A percentile compares a stretch with the other conserved stretches of the same genome.
phyloP scores from a whole-genome alignment of 192 early-diverging fungal genomes.

The Chytriomyces sp. region DNA sequence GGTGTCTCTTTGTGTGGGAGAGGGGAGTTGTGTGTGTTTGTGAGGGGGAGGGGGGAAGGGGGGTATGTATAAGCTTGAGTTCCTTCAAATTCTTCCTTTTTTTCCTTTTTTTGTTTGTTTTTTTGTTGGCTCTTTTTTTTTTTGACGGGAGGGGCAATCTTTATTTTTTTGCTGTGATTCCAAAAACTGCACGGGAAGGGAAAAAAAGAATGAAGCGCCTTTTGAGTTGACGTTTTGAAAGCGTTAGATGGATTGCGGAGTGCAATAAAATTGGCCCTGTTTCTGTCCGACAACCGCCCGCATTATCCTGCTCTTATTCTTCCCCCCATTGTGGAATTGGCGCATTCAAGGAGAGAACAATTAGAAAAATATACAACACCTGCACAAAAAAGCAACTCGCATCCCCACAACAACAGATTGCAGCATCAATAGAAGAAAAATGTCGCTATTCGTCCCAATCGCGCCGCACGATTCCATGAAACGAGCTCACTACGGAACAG shows the following conservation, averaged over 20 bases:
- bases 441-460: conserved; percentile 6
- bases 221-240: neutral
- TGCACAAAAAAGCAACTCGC: neutral
- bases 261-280: too few relatives aligned
- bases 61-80: neutral
- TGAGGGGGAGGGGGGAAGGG: neutral
- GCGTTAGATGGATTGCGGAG: neutral
- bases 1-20: neutral
- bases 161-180: too few relatives aligned
- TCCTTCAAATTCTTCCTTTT: neutral
- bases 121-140: too few relatives aligned
- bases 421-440: conserved; percentile 10
- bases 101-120: too few relatives aligned
- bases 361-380: neutral
- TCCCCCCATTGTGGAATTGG: too few relatives aligned
- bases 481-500: conserved; percentile 7
- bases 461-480: neutral
- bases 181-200: too few relatives aligned
- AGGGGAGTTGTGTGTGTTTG: neutral
- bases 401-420: neutral
- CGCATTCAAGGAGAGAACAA: neutral
- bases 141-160: neutral
- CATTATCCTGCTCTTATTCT: too few relatives aligned
- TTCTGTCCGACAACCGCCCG: too few relatives aligned
- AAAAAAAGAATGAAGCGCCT: neutral